Base-by-base conservation (phyloP, 495 filamentous ascomycete genomes). In the Neurospora terricola region DNA sequence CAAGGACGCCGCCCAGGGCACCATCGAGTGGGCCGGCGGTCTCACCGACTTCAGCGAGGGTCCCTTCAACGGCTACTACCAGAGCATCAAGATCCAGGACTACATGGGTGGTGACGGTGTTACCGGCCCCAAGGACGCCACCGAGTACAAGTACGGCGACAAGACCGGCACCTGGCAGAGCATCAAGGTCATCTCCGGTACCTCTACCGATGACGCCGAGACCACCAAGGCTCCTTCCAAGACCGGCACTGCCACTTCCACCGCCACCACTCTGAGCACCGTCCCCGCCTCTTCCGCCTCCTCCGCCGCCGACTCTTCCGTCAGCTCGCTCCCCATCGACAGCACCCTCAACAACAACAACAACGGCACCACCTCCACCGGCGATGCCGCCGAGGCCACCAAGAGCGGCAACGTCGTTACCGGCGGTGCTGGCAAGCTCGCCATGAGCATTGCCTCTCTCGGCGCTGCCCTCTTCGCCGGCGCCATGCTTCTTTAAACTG, bases 11-110 rank as follows among this genome's bases (percentile, higher is more conserved):
- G 81, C 88, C 36, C 78, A 88, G 69, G 93, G 92, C 75, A 97
- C 95, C 62, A 92, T 97, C 39, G 69, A 91, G 69, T 99, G 96
- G 96, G 93, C 96, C 77, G 92, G 92, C 73, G 96, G 96, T 71
- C 81, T 84, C 34, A 91, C 92, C 70, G 87, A 94, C 82, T 97
- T 94, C 80, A 83, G 83, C 75, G 76, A 88, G 70, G 94, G 88
- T 37, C 94, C 96, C 23, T 98, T 90, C 86, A 87, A 87, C 43
- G 97, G 94, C 90, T 87, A 91, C 80, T 88, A 97, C 84, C 90
- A 96, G 85, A 90, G 87, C 66, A 84, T 98, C 76, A 89, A 86
- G 39, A 90, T 95, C 75, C 86, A 87, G 70, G 96, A 99, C 84
- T 97, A 94, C 85, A 94, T 94, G 73, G 96, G 93, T 68, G 96